phyloP scores from a whole-genome alignment of 768 basidiomycete species.

The Rhodotorula diobovata region DNA sequence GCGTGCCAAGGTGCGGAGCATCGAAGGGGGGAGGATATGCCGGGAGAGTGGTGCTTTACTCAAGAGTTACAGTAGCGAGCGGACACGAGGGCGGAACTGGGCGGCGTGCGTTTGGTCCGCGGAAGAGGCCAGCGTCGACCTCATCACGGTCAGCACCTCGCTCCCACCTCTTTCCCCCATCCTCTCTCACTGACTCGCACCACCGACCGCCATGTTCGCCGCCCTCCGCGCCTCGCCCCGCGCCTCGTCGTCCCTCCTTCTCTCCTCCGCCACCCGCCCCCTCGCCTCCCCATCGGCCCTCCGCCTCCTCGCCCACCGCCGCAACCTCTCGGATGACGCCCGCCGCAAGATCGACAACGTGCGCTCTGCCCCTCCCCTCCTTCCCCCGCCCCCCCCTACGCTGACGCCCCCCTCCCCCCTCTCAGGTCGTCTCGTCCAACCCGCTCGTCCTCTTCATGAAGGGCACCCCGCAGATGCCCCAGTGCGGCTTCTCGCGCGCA shows the following conservation, averaged over 20 bases:
- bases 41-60: no score
- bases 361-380: background rate
- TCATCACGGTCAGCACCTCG: no score
- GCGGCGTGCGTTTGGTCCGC: no score
- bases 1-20: background rate
- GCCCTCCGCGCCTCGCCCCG: background rate
- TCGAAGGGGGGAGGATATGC: background rate
- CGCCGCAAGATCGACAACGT: slow-evolving; percentile 32
- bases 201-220: background rate
- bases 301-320: slow-evolving; percentile 16
- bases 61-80: no score
- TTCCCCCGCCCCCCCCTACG: background rate
- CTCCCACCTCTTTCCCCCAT: background rate
- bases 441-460: slow-evolving; percentile 99
- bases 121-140: no score
- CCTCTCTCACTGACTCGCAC: background rate
- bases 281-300: slow-evolving; percentile 13
- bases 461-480: slow-evolving; percentile 75
- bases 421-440: slow-evolving; percentile 61
- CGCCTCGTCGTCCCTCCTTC: background rate
- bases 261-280: background rate
- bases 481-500: slow-evolving; percentile 94
- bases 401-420: background rate
- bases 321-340: slow-evolving; percentile 14
- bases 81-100: no score